Evolutionary conservation across 139 green algal species (phyloP).

Genomic region (Deuterostichococcus epilithicus): DNA sequence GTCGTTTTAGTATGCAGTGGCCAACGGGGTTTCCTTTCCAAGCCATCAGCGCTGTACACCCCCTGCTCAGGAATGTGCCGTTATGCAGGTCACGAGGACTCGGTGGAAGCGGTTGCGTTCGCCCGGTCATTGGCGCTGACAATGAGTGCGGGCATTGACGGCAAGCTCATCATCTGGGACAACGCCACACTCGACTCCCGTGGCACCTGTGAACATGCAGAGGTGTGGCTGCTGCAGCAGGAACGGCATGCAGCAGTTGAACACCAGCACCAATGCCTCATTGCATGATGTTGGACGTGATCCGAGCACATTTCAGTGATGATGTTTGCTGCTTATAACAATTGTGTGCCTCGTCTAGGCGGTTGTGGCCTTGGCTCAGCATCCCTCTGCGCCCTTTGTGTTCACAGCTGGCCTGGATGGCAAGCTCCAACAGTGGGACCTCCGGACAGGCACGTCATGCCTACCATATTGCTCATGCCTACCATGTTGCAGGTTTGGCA

Average conservation of each 20-base stretch:
- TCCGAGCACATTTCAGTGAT: neutral
- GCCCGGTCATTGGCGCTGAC: conserved; percentile 45
- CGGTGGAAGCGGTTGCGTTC: conserved; percentile 71
- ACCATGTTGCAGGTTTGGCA: no score
- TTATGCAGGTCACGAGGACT: conserved; percentile 61
- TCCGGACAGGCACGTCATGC: conserved; percentile 42
- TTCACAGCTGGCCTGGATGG: conserved; percentile 79
- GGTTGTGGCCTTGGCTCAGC: conserved; percentile 32
- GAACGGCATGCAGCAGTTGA: neutral
- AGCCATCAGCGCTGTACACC: neutral
- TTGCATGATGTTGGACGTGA: neutral
- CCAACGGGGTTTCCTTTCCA: no score
- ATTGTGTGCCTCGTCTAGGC: no score
- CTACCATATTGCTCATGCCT: no score
- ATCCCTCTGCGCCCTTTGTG: conserved; percentile 62
- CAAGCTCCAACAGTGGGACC: conserved; percentile 71
- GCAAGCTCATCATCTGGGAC: conserved; percentile 77
- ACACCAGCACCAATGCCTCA: no score
- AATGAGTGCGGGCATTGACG: conserved; percentile 66
- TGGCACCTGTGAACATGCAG: conserved; percentile 56
- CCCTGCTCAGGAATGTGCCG: neutral
- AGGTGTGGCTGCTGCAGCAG: conserved; percentile 26
- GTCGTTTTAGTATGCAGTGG: no score
- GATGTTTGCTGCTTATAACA: no score
- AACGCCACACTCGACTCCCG: conserved; percentile 30